Percentiles rank a stretch among this genome's conserved stretches.
Evolutionary conservation across 139 green algal species (phyloP).

Genomic region (Chlorella ohadii): DNA sequence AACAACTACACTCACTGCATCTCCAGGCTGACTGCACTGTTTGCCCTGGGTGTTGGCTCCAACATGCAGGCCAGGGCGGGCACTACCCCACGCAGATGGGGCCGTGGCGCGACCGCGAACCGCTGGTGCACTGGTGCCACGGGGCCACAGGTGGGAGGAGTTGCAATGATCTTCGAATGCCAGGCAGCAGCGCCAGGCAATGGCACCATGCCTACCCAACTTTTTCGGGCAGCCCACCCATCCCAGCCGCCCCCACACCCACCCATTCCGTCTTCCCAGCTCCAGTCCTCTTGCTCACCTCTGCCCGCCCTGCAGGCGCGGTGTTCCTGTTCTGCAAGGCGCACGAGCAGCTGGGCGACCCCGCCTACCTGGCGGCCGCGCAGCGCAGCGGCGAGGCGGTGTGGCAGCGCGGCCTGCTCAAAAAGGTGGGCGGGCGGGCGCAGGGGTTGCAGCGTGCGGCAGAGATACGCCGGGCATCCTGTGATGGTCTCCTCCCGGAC

Average conservation of each 20-base stretch:
- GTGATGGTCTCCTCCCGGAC: too few relatives aligned
- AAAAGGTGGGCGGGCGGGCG: slow-evolving; percentile 23
- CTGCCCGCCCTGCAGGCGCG: slow-evolving; percentile 6
- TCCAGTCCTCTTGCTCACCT: not conserved
- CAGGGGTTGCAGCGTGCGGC: too few relatives aligned
- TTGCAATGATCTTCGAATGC: too few relatives aligned
- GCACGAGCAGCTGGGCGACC: slow-evolving; percentile 8
- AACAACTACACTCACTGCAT: too few relatives aligned
- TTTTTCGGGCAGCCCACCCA: not conserved
- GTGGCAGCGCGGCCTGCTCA: slow-evolving; percentile 72
- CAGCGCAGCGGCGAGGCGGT: slow-evolving; percentile 53
- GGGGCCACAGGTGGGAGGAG: slow-evolving; percentile 29
- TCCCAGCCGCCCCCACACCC: too few relatives aligned
- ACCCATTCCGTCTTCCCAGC: too few relatives aligned
- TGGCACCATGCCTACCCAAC: not conserved
- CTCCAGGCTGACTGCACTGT: too few relatives aligned
- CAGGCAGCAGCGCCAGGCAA: too few relatives aligned
- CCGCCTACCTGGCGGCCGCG: slow-evolving; percentile 43
- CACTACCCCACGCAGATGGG: slow-evolving; percentile 43
- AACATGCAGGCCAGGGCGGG: not conserved
- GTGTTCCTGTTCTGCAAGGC: slow-evolving; percentile 54
- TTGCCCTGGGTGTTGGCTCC: not conserved
- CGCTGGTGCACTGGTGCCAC: slow-evolving; percentile 55
- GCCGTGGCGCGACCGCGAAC: slow-evolving; percentile 20
- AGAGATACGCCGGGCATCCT: too few relatives aligned